Base-by-base conservation (phyloP, 495 filamentous ascomycete species). In the Penicillium mononematosum region DNA sequence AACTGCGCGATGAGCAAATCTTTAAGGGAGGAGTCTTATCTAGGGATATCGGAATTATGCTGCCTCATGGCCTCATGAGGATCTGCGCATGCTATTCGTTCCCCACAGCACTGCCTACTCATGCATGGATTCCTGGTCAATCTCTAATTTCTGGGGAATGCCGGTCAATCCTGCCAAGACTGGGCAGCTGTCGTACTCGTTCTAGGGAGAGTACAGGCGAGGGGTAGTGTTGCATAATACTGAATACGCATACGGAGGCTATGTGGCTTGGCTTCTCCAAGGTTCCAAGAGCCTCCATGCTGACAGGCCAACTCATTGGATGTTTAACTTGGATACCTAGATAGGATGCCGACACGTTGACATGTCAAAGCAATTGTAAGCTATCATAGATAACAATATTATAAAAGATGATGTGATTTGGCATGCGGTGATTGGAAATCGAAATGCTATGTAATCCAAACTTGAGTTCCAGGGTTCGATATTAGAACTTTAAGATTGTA, bases 81-180 rank as follows among this genome's bases (percentile, higher is more conserved):
- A 31, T 47, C 27, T 5, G 24, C 32, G 45, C 45, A 19, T 32
- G 4, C 27, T 17, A 32, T 32, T 48, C 9, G 48, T 38, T 36
- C 34, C 14, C 48, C 48, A 50, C 34, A 4, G 11, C 36, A 31
- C 50, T 43, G 25, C 50, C 50, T 51, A 25, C 19, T 27, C 7
- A 19, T 24, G 19, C 31, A 50, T 50, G 11, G 32, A 31, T 20
- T 43, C 14, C 25, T 44, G 39, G 50, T 51, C 34, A 25, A 34
- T n/a, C 29, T 17, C 20, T 4, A 29, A 53, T 29, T 42, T 3
- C 50, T 53, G 50, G 50, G 50, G 50, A 53, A 53, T 53, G 50
- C 38, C 20, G 22, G 44, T 31, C 8, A 17, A 25, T 50, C 17
- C 20, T 44, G 50, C 50, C 50, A 53, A 53, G 50, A n/a, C 50